Base-by-base conservation (phyloP, 805 yeast species). In the Candida boleticola region DNA sequence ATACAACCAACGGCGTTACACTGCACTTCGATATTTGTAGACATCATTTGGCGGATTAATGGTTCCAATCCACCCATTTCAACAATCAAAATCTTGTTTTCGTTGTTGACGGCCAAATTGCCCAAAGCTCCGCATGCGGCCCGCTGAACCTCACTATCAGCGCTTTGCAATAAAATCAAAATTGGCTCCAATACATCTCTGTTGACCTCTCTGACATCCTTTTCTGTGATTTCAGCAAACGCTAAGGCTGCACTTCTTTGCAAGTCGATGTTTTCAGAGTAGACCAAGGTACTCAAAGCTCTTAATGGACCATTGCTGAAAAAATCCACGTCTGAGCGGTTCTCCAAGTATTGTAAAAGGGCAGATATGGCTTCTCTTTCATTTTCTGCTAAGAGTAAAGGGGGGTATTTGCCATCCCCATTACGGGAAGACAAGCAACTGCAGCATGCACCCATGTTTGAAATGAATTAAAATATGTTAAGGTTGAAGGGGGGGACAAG, bases 111-210 rank as follows among this genome's bases (percentile, higher is more conserved):
- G 2, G 99, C 99, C 56, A 93, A 72, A 56, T 93, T 93, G n/a
- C 99, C 99, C 52, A 93, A 71, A 2, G 99, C 98, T 4, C 98
- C 99, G 65, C 98, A 92, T 0, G 99, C 97, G 5, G 99, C 99
- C 41, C 98, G 78, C 68, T 93, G 98, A 29, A 93, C 96, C 66
- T 93, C 99, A 43, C 90, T 79, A 63, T 93, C 99, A 16, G 84
- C 74, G 47, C 86, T 80, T 62, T 92, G 96, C 50, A 93, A 72
- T 38, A 93, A 74, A 37, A 89, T 86, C 46, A 93, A 73, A 32
- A 93, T 90, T 38, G 98, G 99, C 63, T 93, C 97, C 51, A 93
- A 72, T 3, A 92, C 97, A 51, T 89, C 95, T 44, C 95, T 76
- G 54, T 85, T 83, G 26, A 93, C 98, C 31, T 92, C 85, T 49